Evolutionary conservation across 768 basidiomycete genomes (phyloP).

Genomic region (Phylloporus scabripes): DNA sequence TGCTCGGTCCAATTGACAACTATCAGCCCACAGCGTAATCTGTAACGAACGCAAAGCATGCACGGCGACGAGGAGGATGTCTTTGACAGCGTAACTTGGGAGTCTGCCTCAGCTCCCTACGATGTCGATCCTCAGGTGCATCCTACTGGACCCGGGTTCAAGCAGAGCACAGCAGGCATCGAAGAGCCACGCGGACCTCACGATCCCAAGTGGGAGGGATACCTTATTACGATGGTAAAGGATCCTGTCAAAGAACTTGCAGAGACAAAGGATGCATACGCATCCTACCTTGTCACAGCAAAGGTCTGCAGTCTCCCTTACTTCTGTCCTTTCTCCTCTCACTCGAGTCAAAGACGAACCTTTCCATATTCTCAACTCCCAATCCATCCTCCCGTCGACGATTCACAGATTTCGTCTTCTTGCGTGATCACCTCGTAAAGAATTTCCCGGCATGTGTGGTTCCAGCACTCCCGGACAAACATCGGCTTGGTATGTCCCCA

Average conservation of each 20-base stretch:
- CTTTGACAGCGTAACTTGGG: slow-evolving; percentile 91
- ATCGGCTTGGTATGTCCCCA: slow-evolving; percentile 72
- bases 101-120: slow-evolving; percentile 61
- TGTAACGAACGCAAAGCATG: slow-evolving; percentile 38
- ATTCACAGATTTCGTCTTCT: slow-evolving; percentile 96
- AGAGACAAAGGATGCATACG: slow-evolving; percentile 95
- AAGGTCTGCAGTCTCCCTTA: slow-evolving; percentile 50
- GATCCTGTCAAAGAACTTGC: slow-evolving; percentile 95
- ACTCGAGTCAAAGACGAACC: slow-evolving; percentile 63
- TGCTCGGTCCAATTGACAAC: background rate
- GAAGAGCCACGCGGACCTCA: slow-evolving; percentile 62
- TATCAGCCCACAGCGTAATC: background rate
- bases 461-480: slow-evolving; percentile 94
- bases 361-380: slow-evolving; percentile 74
- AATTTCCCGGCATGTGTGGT: slow-evolving; percentile 99
- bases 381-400: slow-evolving; percentile 78
- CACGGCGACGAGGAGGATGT: slow-evolving; percentile 85
- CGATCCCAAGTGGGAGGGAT: slow-evolving; percentile 89
- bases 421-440: slow-evolving; percentile 79
- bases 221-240: slow-evolving; percentile 73
- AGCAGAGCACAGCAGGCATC: slow-evolving; percentile 67
- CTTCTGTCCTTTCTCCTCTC: slow-evolving; percentile 2
- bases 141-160: slow-evolving; percentile 68
- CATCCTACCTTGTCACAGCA: slow-evolving; percentile 87
- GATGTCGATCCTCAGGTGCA: slow-evolving; percentile 37